A percentile compares a stretch with the other conserved stretches of the same genome.
Conservation (phyloP, 495 filamentous ascomycete genomes). For the Letharia columbiana region DNA sequence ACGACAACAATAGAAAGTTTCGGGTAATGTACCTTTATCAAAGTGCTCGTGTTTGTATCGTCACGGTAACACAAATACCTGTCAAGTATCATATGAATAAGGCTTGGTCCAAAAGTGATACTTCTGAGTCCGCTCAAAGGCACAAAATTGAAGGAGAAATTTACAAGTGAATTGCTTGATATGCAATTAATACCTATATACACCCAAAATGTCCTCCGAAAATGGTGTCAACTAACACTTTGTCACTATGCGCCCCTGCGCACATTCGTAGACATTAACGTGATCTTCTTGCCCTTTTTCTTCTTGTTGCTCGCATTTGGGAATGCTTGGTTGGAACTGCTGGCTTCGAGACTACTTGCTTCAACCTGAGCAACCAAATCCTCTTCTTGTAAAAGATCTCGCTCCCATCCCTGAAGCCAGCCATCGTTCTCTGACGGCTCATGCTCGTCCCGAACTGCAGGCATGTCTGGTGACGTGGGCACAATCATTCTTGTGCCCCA, state of each 20-base stretch:
- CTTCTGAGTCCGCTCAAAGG: background rate
- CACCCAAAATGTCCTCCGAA: background rate
- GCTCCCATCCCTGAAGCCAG: slow-evolving; percentile 73
- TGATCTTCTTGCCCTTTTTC: slow-evolving; percentile 92
- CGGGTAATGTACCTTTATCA: background rate
- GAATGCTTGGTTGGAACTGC: slow-evolving; percentile 25
- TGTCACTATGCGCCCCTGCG: slow-evolving; percentile 57
- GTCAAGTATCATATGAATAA: background rate
- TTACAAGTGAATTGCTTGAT: background rate
- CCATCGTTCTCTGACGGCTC: slow-evolving; percentile 53
- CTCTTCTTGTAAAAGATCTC: slow-evolving; percentile 50
- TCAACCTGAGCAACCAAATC: slow-evolving; percentile 36
- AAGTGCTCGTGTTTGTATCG: background rate
- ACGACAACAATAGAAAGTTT: background rate
- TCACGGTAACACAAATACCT: background rate
- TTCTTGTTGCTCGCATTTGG: slow-evolving; percentile 49
- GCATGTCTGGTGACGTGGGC: slow-evolving; percentile 40
- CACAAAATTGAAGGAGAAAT: slow-evolving; percentile 8
- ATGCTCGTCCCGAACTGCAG: slow-evolving; percentile 31
- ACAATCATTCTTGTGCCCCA: slow-evolving; percentile 72
- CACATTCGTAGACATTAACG: slow-evolving; percentile 80
- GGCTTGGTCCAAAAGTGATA: background rate
- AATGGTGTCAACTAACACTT: slow-evolving; percentile 27
- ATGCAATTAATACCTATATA: slow-evolving; percentile 8
- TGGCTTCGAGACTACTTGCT: slow-evolving; percentile 32